Evolutionary conservation across 352 stramenopile genomes (phyloP).

Genomic region (Elongisporangium anandrum): DNA sequence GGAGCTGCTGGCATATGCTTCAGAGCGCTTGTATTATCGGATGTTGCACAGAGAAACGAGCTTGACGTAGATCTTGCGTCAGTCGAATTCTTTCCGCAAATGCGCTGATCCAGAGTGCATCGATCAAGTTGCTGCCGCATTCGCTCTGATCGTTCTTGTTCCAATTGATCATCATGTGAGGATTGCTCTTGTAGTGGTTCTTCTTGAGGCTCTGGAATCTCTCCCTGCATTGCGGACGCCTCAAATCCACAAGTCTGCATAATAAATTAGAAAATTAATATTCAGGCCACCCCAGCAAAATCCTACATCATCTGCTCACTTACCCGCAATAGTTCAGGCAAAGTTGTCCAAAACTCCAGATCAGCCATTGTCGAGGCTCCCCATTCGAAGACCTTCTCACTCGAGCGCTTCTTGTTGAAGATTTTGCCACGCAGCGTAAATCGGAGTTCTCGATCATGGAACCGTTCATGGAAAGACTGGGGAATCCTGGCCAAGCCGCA

Average conservation of each 20-base stretch:
- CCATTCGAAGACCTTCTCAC: neutral
- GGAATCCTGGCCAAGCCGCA: too few relatives aligned
- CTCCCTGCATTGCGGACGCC: too few relatives aligned
- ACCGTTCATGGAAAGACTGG: too few relatives aligned
- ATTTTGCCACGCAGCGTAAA: neutral
- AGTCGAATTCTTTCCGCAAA: too few relatives aligned
- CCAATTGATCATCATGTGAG: too few relatives aligned
- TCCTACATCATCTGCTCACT: too few relatives aligned
- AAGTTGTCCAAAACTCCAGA: neutral
- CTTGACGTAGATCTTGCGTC: too few relatives aligned
- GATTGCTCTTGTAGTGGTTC: neutral
- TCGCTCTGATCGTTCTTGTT: neutral
- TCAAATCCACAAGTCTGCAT: too few relatives aligned
- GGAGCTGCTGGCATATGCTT: neutral
- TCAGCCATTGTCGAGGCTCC: neutral
- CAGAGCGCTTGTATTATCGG: neutral
- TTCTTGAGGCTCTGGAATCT: neutral
- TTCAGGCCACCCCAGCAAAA: too few relatives aligned
- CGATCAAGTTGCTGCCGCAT: neutral
- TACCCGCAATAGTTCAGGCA: neutral
- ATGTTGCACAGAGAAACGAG: neutral
- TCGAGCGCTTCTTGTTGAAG: neutral
- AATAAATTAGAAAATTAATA: too few relatives aligned
- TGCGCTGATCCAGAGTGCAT: neutral
- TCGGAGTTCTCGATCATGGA: neutral